Percentiles rank a stretch among this genome's conserved stretches.
Evolutionary conservation across 1,284 basidiomycete genomes (phyloP).

Genomic region (Amylostereum chailletii): DNA sequence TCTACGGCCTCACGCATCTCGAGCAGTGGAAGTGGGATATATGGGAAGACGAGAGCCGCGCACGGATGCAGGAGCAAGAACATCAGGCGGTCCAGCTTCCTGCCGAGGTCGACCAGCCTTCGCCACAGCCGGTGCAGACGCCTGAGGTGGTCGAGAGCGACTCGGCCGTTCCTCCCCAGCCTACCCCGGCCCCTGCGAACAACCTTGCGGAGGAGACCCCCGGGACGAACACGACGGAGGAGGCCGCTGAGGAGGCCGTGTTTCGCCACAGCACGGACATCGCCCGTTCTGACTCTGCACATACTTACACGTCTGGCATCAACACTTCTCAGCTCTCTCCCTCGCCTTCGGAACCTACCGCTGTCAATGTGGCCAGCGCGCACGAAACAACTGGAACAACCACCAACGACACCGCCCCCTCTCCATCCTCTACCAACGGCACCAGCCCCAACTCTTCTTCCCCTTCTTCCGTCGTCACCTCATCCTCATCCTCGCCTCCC

Average conservation of each 20-base stretch:
- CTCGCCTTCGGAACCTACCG: neutral
- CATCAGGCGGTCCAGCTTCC: slow-evolving; percentile 5
- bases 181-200: neutral
- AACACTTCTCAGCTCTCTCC: neutral
- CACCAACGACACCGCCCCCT: neutral
- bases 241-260: neutral
- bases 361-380: neutral
- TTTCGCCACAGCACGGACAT: slow-evolving; percentile 10
- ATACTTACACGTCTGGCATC: neutral
- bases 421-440: slow-evolving; percentile 1
- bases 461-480: neutral
- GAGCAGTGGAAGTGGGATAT: slow-evolving; percentile 93
- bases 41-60: slow-evolving; percentile 58
- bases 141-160: neutral
- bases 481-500: slow-evolving; percentile 10
- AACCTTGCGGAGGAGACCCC: neutral
- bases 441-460: slow-evolving; percentile 7
- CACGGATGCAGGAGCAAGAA: slow-evolving; percentile 22
- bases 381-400: neutral
- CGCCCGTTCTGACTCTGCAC: neutral
- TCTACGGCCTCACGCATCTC: slow-evolving; percentile 94
- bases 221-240: neutral
- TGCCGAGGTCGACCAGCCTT: slow-evolving; percentile 17
- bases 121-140: slow-evolving; percentile 11
- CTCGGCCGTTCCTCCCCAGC: neutral